phyloP scores from a whole-genome alignment of 257 asterid species.

The Solanum pinnatisectum region DNA sequence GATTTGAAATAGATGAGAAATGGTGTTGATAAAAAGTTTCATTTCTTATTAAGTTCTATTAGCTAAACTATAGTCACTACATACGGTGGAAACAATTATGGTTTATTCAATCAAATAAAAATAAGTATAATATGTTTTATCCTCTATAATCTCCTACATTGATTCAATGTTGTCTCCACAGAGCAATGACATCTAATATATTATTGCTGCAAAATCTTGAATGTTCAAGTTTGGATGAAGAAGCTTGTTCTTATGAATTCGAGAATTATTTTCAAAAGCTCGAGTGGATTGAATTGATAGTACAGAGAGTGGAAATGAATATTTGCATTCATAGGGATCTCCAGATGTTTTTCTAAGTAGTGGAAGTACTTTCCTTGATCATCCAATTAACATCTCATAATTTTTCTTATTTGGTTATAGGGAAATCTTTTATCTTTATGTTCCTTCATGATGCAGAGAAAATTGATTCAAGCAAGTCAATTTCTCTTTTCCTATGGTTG shows the following conservation, averaged over 20 bases:
- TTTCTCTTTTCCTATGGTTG: too few relatives aligned
- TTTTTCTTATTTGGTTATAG: too few relatives aligned
- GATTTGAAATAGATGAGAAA: too few relatives aligned
- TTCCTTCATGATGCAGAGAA: background rate
- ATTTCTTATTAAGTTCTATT: too few relatives aligned
- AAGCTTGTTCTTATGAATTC: background rate
- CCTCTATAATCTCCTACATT: background rate
- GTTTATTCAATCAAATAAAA: too few relatives aligned
- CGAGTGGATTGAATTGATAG: background rate
- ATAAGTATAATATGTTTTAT: too few relatives aligned
- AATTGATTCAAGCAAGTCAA: conserved; percentile 18
- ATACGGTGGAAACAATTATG: too few relatives aligned
- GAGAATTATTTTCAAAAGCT: background rate
- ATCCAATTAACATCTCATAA: too few relatives aligned
- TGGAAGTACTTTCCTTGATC: background rate
- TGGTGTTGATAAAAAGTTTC: too few relatives aligned
- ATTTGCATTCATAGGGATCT: conserved; percentile 4
- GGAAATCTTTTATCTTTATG: too few relatives aligned
- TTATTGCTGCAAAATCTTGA: background rate
- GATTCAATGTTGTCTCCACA: background rate
- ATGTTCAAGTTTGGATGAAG: background rate
- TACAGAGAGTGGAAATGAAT: conserved; percentile 6
- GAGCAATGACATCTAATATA: background rate
- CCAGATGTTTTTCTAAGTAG: conserved; percentile 6
- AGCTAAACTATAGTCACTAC: too few relatives aligned